Evolutionary conservation across 2,329 filamentous ascomycete species (phyloP), one percentile per base, ranked within the genome.

Genomic region (Pseudogymnoascus sp.): DNA sequence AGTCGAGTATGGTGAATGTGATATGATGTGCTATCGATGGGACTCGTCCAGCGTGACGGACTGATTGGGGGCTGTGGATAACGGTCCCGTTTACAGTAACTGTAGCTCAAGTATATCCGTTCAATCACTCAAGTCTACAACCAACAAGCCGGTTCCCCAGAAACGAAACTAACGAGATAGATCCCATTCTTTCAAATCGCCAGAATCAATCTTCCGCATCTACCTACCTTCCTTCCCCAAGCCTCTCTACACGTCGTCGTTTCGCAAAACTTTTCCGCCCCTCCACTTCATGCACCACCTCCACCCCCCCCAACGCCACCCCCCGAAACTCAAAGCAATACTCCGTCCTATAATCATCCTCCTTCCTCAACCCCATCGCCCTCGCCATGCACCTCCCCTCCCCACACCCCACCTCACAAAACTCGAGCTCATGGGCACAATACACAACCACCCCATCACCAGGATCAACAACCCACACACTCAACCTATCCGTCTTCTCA

Each of bases 361-460:
- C 80, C 23, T n/a, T n/a, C n/a, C n/a, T n/a, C 23, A 90, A 75
- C 80, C 85, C 0, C 87, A 88, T 45, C 77, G 74, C 85, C 87
- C 90, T 0, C 81, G 34, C 54, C 61, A 51, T n/a, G 31, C 37
- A 8, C 59, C 64, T 66, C 11, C 71, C 66, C 2, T 26, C 42
- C 7, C 6, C 42, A 23, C 69, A 66, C 1, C 68, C 69, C 0
- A 77, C 75, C 8, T 76, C 67, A n/a, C 77, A 64, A 67, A 92
- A 89, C 64, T 87, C 81, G n/a, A 92, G 76, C 66, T 86, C 82
- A 69, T 92, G 88, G 73, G 92, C 93, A 14, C 92, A 77, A 67
- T 91, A 89, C 0, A 86, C 86, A 12, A 80, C 80, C 63, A 78
- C 78, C 14, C 79, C 74, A 67, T 90, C 85, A 14, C 88, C 83